These are phyloP conservation scores for Cerrena zonata DNA, from an alignment of 1,284 basidiomycete genomes.

Conservation along the genomic window DNA sequence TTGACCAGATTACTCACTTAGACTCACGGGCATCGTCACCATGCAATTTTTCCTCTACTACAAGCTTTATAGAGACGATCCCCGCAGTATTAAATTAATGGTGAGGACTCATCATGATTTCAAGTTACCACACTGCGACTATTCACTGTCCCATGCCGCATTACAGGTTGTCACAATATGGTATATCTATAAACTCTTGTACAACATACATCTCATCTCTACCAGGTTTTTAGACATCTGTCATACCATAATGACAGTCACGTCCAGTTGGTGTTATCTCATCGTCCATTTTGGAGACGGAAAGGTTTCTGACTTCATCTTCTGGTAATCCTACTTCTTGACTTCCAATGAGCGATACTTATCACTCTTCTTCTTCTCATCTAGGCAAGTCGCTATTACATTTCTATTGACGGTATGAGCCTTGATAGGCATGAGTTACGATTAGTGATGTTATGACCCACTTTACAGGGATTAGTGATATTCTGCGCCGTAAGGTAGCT, in stretches of 20 bases:
- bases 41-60: conserved; percentile 19
- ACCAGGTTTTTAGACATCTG: conserved; percentile 10
- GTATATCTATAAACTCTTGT: neutral
- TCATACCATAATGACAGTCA: conserved; percentile 3
- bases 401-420: conserved; percentile 3
- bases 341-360: neutral
- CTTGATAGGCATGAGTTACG: no score
- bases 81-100: conserved; percentile 9
- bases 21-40: conserved; percentile 19
- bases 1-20: neutral
- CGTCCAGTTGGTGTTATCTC: conserved; percentile 4
- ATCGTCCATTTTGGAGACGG: conserved; percentile 4
- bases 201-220: neutral
- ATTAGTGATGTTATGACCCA: conserved; percentile 10
- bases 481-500: conserved; percentile 13
- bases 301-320: neutral
- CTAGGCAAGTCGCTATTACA: conserved; percentile 3
- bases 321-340: neutral
- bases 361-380: neutral
- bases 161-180: neutral
- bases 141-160: neutral
- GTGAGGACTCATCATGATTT: conserved; percentile 11
- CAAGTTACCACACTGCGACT: neutral
- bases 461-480: conserved; percentile 11
- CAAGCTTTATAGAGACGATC: conserved; percentile 15